Evolutionary conservation across 2,329 filamentous ascomycete species (phyloP).

Genomic region (Botrytis squamosa): DNA sequence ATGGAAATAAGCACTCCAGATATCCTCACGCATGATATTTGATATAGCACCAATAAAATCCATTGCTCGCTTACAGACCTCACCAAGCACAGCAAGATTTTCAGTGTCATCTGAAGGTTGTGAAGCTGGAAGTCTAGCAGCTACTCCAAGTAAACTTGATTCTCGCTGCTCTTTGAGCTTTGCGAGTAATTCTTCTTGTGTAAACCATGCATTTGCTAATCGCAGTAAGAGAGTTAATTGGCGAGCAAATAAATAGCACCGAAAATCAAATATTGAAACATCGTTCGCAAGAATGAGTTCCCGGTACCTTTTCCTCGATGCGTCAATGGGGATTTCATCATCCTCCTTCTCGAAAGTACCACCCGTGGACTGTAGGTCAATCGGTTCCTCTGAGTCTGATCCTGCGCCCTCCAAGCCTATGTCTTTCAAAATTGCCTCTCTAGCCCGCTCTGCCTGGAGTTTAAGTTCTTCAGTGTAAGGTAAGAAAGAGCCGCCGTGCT

Average conservation of each 20-base stretch:
- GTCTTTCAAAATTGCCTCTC: constrained; percentile 44
- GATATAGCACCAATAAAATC: constrained; percentile 82
- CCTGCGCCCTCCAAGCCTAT: constrained; percentile 42
- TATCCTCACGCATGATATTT: constrained; percentile 75
- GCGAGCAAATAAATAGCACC: constrained; percentile 87
- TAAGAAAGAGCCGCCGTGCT: constrained; percentile 71
- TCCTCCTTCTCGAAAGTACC: constrained; percentile 41
- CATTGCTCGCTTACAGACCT: constrained; percentile 78
- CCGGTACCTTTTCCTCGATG: constrained; percentile 76
- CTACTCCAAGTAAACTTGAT: constrained; percentile 55
- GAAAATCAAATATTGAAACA: constrained; percentile 94
- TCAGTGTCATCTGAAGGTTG: constrained; percentile 61
- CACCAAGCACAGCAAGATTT: constrained; percentile 76
- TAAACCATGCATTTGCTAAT: constrained; percentile 71
- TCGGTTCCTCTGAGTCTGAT: constrained; percentile 43
- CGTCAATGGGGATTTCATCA: constrained; percentile 60
- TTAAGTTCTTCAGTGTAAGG: constrained; percentile 72
- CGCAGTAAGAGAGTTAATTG: constrained; percentile 81
- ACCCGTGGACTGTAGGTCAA: constrained; percentile 51
- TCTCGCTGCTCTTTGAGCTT: constrained; percentile 64
- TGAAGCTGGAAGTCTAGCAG: constrained; percentile 50
- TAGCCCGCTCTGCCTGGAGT: constrained; percentile 53
- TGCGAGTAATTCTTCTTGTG: constrained; percentile 59
- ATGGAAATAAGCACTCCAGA: constrained; percentile 57
- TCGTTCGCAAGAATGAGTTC: constrained; percentile 92